phyloP scores from a whole-genome alignment of 177 flowering plant species.

The Telopea speciosissima region DNA sequence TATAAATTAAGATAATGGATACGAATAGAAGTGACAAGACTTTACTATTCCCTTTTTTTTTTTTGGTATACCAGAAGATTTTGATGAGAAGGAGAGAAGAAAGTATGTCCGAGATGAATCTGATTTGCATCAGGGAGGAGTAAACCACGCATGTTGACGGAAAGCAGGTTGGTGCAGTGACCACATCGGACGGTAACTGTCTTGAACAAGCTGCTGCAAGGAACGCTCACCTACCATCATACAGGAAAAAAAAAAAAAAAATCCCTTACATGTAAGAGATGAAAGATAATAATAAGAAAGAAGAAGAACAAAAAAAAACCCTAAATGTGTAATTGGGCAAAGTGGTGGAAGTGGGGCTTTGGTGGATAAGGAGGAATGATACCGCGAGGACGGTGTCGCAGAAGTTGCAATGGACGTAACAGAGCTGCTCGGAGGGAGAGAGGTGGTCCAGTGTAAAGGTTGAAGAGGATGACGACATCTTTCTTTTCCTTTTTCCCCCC shows the following conservation, averaged over 20 bases:
- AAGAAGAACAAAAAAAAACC: slow-evolving; percentile 1
- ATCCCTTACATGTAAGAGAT: background rate
- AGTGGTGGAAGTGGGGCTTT: background rate
- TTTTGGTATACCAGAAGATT: slow-evolving; percentile 42
- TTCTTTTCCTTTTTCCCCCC: too few relatives aligned
- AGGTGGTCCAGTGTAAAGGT: slow-evolving; percentile 71
- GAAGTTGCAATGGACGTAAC: slow-evolving; percentile 92
- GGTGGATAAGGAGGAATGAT: slow-evolving; percentile 6
- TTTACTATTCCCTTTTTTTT: background rate
- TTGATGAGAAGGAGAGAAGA: slow-evolving; percentile 45
- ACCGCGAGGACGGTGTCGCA: slow-evolving; percentile 98
- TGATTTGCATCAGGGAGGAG: slow-evolving; percentile 52
- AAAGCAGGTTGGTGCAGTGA: slow-evolving; percentile 61
- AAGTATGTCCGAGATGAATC: slow-evolving; percentile 41
- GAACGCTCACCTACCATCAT: slow-evolving; percentile 57
- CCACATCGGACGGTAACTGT: slow-evolving; percentile 76
- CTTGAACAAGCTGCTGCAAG: slow-evolving; percentile 61
- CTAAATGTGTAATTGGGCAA: background rate
- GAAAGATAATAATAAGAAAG: background rate
- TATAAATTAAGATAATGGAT: background rate
- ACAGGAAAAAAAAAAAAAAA: too few relatives aligned
- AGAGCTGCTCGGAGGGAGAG: slow-evolving; percentile 89
- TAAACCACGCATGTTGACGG: slow-evolving; percentile 59
- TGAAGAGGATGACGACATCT: slow-evolving; percentile 79
- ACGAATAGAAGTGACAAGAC: background rate